phyloP scores from a whole-genome alignment of 116 monocot species.

The Phalaenopsis hybrid region DNA sequence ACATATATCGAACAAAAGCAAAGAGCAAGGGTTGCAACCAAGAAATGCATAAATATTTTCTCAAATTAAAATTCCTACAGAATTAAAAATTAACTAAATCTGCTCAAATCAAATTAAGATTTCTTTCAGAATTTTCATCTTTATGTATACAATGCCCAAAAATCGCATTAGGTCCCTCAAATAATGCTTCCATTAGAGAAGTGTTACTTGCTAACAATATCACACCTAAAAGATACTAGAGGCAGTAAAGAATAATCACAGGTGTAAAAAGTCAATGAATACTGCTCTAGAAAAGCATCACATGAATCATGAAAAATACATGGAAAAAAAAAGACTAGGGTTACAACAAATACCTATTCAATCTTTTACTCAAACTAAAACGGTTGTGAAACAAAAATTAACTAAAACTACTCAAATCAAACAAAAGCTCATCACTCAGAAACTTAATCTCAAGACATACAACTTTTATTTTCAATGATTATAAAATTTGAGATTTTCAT shows the following conservation, averaged over 20 bases:
- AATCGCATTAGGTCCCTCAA: not conserved
- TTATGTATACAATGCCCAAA: too few species aligned
- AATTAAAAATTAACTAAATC: too few species aligned
- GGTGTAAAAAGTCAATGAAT: not conserved
- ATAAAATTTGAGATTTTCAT: not conserved
- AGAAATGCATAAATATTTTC: too few species aligned
- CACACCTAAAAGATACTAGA: not conserved
- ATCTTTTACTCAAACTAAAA: not conserved
- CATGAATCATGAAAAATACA: not conserved
- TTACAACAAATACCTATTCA: not conserved
- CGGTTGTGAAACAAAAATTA: too few species aligned
- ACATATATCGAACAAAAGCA: too few species aligned
- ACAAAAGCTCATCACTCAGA: too few species aligned
- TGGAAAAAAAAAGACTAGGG: not conserved
- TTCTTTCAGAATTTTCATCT: too few species aligned
- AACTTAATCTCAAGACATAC: not conserved
- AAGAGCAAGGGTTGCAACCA: too few species aligned
- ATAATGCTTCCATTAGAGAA: not conserved
- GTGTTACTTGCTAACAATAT: not conserved
- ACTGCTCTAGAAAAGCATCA: not conserved
- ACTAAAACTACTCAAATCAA: too few species aligned
- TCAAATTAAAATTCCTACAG: too few species aligned
- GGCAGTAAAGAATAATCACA: not conserved
- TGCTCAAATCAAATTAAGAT: too few species aligned
- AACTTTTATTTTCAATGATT: not conserved